Evolutionary conservation across 169 alveolate species (phyloP).

Genomic region (Pseudocohnilembus persalinus): DNA sequence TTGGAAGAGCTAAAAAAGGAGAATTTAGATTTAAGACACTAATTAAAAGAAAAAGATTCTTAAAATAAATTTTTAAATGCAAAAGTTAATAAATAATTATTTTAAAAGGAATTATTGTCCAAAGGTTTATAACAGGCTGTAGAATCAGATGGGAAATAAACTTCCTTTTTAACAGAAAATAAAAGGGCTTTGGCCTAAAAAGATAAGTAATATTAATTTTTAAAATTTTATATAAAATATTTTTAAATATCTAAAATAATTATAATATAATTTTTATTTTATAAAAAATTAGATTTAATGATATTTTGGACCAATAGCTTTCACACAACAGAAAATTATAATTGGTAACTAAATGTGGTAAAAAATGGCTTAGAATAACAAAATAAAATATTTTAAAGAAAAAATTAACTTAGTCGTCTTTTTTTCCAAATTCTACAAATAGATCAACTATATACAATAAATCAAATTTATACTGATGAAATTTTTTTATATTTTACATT

Average conservation of each 20-base stretch:
- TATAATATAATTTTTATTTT: no score
- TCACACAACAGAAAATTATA: no score
- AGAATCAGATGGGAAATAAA: not conserved
- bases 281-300: not conserved
- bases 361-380: not conserved
- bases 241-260: no score
- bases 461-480: no score
- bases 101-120: not conserved
- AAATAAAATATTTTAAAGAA: no score
- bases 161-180: no score
- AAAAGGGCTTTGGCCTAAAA: not conserved
- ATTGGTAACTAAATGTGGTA: not conserved
- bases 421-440: no score
- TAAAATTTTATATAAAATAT: no score
- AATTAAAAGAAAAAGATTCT: not conserved
- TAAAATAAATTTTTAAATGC: not conserved
- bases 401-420: no score
- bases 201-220: not conserved
- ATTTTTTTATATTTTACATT: no score
- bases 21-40: not conserved
- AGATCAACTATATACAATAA: no score
- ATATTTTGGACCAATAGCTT: not conserved
- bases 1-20: not conserved
- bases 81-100: not conserved
- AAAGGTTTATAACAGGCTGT: not conserved